Percentiles rank a stretch among this genome's conserved stretches.
phyloP scores from a whole-genome alignment of 1,284 basidiomycete genomes.

The Macrocystidia cucumis region DNA sequence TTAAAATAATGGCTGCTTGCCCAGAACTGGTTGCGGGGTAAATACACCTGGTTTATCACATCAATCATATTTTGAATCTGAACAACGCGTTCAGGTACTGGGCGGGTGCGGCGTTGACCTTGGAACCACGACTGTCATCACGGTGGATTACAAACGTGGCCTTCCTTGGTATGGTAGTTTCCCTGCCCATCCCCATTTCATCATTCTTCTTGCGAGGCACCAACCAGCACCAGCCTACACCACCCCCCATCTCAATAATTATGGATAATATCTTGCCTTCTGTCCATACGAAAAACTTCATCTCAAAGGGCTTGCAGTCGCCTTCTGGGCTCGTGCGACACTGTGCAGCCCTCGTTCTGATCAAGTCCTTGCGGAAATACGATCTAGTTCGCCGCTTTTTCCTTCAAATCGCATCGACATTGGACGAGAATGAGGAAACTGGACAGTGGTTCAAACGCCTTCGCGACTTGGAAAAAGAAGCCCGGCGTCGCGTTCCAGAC shows the following conservation, averaged over 20 bases:
- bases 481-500: constrained; percentile 74
- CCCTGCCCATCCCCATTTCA: constrained; percentile 60
- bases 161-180: constrained; percentile 72
- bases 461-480: constrained; percentile 67
- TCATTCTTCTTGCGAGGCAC: constrained; percentile 48
- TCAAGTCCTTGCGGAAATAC: constrained; percentile 69
- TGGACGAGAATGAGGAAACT: constrained; percentile 57
- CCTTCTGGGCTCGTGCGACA: constrained; percentile 75
- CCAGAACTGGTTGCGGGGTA: constrained; percentile 83
- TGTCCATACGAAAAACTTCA: constrained; percentile 56
- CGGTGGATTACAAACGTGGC: constrained; percentile 88
- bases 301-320: constrained; percentile 76
- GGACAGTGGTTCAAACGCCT: constrained; percentile 65
- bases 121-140: constrained; percentile 84
- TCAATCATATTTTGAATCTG: constrained; percentile 5
- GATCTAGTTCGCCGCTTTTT: constrained; percentile 47
- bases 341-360: constrained; percentile 68
- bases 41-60: constrained; percentile 14
- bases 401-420: constrained; percentile 35
- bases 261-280: constrained; percentile 76
- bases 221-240: constrained; percentile 47
- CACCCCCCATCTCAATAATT: constrained; percentile 64
- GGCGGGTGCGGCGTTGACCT: constrained; percentile 62
- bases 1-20: constrained; percentile 73
- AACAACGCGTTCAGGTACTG: constrained; percentile 56